Conservation (phyloP, 2,329 filamentous ascomycete genomes). For the Trichoderma afroharzianum region DNA sequence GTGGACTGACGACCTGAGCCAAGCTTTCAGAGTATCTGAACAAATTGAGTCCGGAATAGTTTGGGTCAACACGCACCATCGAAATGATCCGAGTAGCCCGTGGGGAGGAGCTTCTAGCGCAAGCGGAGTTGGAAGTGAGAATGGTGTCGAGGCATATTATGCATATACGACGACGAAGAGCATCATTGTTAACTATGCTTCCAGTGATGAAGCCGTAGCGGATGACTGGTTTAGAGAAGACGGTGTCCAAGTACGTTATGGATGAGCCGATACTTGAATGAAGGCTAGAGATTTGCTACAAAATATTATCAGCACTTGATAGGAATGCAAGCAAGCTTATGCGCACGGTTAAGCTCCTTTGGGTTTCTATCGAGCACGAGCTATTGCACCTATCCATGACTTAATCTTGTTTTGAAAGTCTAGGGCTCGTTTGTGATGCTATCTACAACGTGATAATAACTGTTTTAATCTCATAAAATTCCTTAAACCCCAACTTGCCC, state of each 20-base stretch:
- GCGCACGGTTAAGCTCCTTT: neutral
- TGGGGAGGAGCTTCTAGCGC: constrained; percentile 63
- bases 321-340: neutral
- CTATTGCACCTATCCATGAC: neutral
- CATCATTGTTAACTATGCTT: constrained; percentile 66
- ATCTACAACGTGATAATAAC: neutral
- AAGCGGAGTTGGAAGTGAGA: constrained; percentile 69
- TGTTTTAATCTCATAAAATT: constrained; percentile 36
- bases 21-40: constrained; percentile 71
- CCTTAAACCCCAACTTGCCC: constrained; percentile 38
- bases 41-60: constrained; percentile 62
- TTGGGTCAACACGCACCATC: constrained; percentile 61
- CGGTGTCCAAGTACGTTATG: constrained; percentile 44
- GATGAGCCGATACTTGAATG: constrained; percentile 16
- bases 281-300: no score
- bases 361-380: neutral
- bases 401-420: neutral
- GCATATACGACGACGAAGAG: constrained; percentile 61
- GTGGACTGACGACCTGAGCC: constrained; percentile 72
- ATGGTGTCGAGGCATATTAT: constrained; percentile 62
- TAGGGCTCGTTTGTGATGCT: neutral
- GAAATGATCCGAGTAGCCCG: constrained; percentile 68
- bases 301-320: neutral
- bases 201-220: constrained; percentile 46
- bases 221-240: constrained; percentile 69